Conservation (phyloP, 2,329 filamentous ascomycete genomes). For the Aspergillus pseudoterreus region DNA sequence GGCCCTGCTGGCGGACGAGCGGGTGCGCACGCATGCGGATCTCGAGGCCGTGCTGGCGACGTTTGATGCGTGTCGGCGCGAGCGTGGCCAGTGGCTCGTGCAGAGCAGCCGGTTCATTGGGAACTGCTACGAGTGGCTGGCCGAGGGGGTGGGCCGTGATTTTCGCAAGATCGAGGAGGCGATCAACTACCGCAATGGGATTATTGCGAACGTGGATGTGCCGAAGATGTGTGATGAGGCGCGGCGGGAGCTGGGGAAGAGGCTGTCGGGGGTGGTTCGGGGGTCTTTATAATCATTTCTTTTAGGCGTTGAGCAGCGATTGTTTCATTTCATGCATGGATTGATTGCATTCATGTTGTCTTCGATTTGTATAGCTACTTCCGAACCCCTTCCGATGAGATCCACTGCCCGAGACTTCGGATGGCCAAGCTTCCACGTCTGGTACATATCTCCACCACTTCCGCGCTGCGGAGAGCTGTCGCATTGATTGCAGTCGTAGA, state of each 20-base stretch:
- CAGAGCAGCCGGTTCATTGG: constrained; percentile 31
- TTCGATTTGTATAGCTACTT: too few relatives aligned
- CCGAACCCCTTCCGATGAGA: too few relatives aligned
- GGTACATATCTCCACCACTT: too few relatives aligned
- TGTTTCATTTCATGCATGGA: too few relatives aligned
- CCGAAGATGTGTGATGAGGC: constrained; percentile 24
- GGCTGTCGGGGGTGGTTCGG: constrained; percentile 1
- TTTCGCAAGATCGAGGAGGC: constrained; percentile 17
- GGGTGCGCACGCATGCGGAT: constrained; percentile 17
- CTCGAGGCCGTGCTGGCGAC: constrained; percentile 26
- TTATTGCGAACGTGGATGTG: constrained; percentile 22
- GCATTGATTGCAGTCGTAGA: too few relatives aligned
- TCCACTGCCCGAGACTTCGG: too few relatives aligned
- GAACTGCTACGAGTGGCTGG: constrained; percentile 33
- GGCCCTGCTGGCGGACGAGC: constrained; percentile 21
- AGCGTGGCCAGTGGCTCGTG: constrained; percentile 32
- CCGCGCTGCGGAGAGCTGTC: too few relatives aligned
- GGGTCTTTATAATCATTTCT: too few relatives aligned
- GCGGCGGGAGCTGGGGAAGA: constrained; percentile 14
- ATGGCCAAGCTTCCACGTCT: too few relatives aligned
- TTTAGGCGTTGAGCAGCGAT: too few relatives aligned
- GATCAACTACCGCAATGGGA: constrained; percentile 15
- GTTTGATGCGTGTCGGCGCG: constrained; percentile 23
- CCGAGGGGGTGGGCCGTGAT: constrained; percentile 12
- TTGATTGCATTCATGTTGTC: too few relatives aligned